phyloP scores from a whole-genome alignment of 1,284 basidiomycete genomes.

The Mycosarcoma maydis region DNA sequence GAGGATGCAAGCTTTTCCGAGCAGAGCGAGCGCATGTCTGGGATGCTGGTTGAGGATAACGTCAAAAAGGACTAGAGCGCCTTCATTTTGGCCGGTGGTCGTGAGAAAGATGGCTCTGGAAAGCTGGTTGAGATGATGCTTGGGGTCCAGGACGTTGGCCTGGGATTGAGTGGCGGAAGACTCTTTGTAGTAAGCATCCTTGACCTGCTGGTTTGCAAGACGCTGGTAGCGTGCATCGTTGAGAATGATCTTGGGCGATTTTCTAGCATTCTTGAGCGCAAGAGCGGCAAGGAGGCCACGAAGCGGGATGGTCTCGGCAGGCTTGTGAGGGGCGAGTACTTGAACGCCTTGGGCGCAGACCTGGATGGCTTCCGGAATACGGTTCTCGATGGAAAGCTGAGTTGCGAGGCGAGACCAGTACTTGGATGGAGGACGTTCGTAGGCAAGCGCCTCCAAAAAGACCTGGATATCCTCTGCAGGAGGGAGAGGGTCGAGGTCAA shows the following conservation, averaged over 20 bases:
- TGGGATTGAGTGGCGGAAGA: slow-evolving; percentile 27
- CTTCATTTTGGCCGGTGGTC: slow-evolving; percentile 50
- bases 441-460: slow-evolving; percentile 56
- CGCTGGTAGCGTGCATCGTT: slow-evolving; percentile 58
- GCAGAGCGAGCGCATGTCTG: slow-evolving; percentile 54
- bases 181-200: slow-evolving; percentile 49
- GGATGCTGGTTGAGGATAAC: slow-evolving; percentile 48
- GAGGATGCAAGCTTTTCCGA: slow-evolving; percentile 62
- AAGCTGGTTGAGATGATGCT: slow-evolving; percentile 51
- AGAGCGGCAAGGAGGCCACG: slow-evolving; percentile 54
- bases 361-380: slow-evolving; percentile 46
- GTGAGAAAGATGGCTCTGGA: slow-evolving; percentile 46
- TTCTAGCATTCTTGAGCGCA: slow-evolving; percentile 43
- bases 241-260: slow-evolving; percentile 59
- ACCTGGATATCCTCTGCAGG: slow-evolving; percentile 56
- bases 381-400: slow-evolving; percentile 51
- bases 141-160: slow-evolving; percentile 42
- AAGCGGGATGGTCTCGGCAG: slow-evolving; percentile 48
- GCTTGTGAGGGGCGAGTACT: slow-evolving; percentile 47
- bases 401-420: slow-evolving; percentile 60
- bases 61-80: slow-evolving; percentile 46
- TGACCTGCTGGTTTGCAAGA: slow-evolving; percentile 34
- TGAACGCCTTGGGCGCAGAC: slow-evolving; percentile 48
- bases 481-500: slow-evolving; percentile 59
- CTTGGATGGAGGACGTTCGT: slow-evolving; percentile 52